Conservation (phyloP, 129 eudicot genomes). For the Apium graveolens region DNA sequence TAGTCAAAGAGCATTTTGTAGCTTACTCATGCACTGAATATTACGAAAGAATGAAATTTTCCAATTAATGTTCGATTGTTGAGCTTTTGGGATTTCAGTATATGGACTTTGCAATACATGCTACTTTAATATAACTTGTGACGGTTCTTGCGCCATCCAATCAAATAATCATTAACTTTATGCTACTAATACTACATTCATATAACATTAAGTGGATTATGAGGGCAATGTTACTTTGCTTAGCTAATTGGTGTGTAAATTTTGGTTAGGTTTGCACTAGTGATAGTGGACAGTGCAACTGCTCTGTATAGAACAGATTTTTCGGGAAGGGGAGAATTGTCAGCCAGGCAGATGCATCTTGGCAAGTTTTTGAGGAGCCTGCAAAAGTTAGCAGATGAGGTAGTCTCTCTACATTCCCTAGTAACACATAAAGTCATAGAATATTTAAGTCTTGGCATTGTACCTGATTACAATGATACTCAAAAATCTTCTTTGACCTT, state of each 20-base stretch:
- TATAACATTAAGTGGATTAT: not conserved
- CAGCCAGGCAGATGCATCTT: slow-evolving; percentile 97
- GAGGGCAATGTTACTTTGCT: not conserved
- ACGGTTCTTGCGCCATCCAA: not conserved
- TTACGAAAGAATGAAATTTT: not conserved
- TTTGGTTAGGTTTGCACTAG: slow-evolving; percentile 63
- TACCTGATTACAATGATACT: not conserved
- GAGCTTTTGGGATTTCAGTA: not conserved
- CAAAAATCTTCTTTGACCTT: not conserved
- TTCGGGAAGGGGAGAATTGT: slow-evolving; percentile 92
- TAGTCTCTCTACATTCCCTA: slow-evolving; percentile 10
- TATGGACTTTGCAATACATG: not conserved
- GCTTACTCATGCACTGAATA: not conserved
- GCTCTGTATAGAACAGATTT: slow-evolving; percentile 94
- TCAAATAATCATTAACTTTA: not conserved
- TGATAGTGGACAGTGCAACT: slow-evolving; percentile 97
- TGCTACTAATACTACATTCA: not conserved
- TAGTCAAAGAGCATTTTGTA: not conserved
- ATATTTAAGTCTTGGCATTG: not conserved
- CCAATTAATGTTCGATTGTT: not conserved
- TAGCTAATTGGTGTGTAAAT: not conserved
- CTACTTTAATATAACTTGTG: not conserved
- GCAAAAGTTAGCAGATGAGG: slow-evolving; percentile 96
- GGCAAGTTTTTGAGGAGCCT: slow-evolving; percentile 95
- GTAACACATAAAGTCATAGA: not conserved